Base-by-base conservation (phyloP, 2,329 filamentous ascomycete species). In the Fusarium vanettenii region DNA sequence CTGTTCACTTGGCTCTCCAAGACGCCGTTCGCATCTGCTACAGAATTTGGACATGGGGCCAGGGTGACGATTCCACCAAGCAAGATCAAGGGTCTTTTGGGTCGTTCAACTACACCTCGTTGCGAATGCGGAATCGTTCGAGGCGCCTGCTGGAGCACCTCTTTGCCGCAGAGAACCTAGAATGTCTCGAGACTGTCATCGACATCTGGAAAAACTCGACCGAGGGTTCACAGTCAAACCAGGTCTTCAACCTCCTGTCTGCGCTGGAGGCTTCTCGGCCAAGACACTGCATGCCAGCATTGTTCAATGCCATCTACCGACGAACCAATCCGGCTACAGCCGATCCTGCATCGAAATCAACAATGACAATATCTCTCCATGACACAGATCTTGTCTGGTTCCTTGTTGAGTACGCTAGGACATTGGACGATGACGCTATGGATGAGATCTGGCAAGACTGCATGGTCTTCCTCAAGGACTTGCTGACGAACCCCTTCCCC, bases 381-480 rank as follows among this genome's bases (percentile, higher is more conserved):
- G 95, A 98, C 78, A 90, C 91, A 1, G 95, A 98, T 79, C 86
- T 99, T 13, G 94, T 96, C 10, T 90, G 93, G 10, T 99, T 99
- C 81, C 84, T 98, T 52, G 94, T 98, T 9, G 94, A 97, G 72
- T 99, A 99, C 82, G 93, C 95, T 1, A 90, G 90, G 33, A 97
- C 95, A 0, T 87, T 98, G 14, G 97, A 99, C 79, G 97, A 99
- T 79, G 97, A 99, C 85, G 94, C 97, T 18, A 96, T 98, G 89
- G 97, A 99, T 79, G 97, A 99, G 83, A 98, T 99, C 59, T 99
- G 97, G 97, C 89, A 92, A 45, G 96, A 99, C 81, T 99, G 96
- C 81, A 95, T 95, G 79, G 90, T 93, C 0, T 99, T 99, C 82
- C 83, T 98, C 70, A 93, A 92, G 73, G 97, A 99, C 80, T 89